Base-by-base conservation (phyloP, 306 rosid genomes). In the Canavalia ensiformis region DNA sequence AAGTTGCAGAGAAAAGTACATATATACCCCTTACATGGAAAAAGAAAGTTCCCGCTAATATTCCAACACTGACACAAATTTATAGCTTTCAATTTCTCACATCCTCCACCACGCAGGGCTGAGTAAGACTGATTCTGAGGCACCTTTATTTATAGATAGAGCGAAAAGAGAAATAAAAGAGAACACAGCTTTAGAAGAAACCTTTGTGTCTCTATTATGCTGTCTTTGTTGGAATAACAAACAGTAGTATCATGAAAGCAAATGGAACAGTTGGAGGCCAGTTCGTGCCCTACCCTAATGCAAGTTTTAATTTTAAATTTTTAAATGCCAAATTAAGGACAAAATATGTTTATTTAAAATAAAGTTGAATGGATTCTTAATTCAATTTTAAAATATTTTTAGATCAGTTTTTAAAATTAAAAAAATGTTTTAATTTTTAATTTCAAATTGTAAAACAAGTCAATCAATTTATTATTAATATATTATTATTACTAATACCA, bases 171-270 rank as follows among this genome's bases (percentile, higher is more conserved):
- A 10, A 29, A 62, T 18, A 76, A 29, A 3, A 28, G 41, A 80
- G 34, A 37, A 30, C 1, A n/a, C 33, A 44, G 34, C 18, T 41
- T 58, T 6, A 54, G 52, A 46, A 37, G 11, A 34, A 34, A 50
- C 58, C 77, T 75, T 11, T 28, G 37, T 41, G n/a, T 44, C 34
- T 64, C 50, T 34, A 29, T 3, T 33, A 29, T 57, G 84, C 77
- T 86, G 72, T 77, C 79, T 78, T 74, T 85, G 88, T 83, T 56
- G 91, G 90, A 82, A 80, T 52, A 44, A 80, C 87, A 78, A 33
- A 33, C 2, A 12, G 35, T 1, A 25, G 56, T 37, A n/a, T 49
- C 3, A 12, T 13, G 10, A 10, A 2, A 69, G 42, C n/a, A 67
- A 42, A 41, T 2, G 10, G 4, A 51, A 9, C 35, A 30, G 13